Evolutionary conservation across 345 rosid genomes (phyloP).

Genomic region (Lepidium sativum): DNA sequence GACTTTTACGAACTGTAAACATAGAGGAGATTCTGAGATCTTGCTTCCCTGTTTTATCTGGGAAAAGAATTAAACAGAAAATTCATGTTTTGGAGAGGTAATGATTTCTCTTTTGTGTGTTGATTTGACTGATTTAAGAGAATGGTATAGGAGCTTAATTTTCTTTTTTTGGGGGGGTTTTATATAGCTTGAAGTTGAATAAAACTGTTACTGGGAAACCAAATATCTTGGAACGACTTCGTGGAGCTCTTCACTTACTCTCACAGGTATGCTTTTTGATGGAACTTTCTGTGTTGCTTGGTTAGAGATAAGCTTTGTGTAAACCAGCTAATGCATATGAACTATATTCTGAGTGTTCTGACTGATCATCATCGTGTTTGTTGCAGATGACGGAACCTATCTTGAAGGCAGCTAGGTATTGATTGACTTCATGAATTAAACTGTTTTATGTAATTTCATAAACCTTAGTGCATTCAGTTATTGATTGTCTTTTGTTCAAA

Average conservation of each 20-base stretch:
- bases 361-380: slow-evolving; percentile 5
- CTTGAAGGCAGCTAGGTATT: slow-evolving; percentile 77
- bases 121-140: neutral
- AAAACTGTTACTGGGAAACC: slow-evolving; percentile 45
- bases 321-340: neutral
- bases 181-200: slow-evolving; percentile 63
- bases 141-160: neutral
- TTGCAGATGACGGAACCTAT: slow-evolving; percentile 90
- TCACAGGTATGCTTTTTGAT: slow-evolving; percentile 73
- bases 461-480: neutral
- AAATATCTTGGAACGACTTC: slow-evolving; percentile 67
- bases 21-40: slow-evolving; percentile 47
- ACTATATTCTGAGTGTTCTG: neutral
- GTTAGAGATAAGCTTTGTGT: neutral
- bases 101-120: neutral
- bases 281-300: neutral
- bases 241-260: slow-evolving; percentile 67
- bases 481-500: neutral
- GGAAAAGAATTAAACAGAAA: slow-evolving; percentile 56
- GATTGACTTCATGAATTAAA: neutral
- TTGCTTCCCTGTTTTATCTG: slow-evolving; percentile 65
- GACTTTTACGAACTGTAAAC: slow-evolving; percentile 59
- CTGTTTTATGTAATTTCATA: neutral
- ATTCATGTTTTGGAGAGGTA: slow-evolving; percentile 81
- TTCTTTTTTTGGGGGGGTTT: neutral